phyloP scores from a whole-genome alignment of 2,329 filamentous ascomycete species.

The Trichophaea hybrida region DNA sequence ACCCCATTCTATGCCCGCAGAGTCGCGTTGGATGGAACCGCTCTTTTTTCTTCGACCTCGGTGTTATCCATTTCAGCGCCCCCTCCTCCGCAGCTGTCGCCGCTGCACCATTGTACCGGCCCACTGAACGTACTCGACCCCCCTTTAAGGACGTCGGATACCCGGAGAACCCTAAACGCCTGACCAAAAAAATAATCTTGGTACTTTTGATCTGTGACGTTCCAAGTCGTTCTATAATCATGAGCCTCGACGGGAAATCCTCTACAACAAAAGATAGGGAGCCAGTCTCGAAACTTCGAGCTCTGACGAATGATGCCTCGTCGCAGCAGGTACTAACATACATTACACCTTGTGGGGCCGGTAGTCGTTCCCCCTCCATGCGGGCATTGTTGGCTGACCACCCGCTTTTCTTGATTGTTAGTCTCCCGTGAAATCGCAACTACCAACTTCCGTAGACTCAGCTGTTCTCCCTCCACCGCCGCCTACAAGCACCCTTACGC shows the following conservation, averaged over 20 bases:
- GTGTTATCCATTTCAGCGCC: neutral
- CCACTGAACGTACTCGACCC: neutral
- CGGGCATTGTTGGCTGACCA: neutral
- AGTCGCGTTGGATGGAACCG: neutral
- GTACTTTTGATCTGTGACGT: neutral
- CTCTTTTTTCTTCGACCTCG: conserved; percentile 3
- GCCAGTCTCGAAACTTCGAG: neutral
- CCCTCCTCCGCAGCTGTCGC: no score
- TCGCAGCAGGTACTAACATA: neutral
- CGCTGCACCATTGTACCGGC: neutral
- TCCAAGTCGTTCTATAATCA: neutral
- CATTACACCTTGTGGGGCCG: neutral
- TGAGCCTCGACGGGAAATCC: conserved; percentile 1
- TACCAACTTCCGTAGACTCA: neutral
- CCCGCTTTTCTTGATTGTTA: neutral
- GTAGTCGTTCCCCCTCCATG: neutral
- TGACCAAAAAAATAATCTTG: neutral
- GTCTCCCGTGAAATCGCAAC: neutral
- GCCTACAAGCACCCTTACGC: neutral
- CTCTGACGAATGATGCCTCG: neutral
- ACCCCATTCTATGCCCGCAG: neutral
- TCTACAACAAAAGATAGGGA: neutral
- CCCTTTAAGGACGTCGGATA: neutral
- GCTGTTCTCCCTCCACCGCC: neutral
- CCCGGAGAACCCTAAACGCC: neutral